phyloP scores from a whole-genome alignment of 179 eudicot species.

The Vitellaria paradoxa region DNA sequence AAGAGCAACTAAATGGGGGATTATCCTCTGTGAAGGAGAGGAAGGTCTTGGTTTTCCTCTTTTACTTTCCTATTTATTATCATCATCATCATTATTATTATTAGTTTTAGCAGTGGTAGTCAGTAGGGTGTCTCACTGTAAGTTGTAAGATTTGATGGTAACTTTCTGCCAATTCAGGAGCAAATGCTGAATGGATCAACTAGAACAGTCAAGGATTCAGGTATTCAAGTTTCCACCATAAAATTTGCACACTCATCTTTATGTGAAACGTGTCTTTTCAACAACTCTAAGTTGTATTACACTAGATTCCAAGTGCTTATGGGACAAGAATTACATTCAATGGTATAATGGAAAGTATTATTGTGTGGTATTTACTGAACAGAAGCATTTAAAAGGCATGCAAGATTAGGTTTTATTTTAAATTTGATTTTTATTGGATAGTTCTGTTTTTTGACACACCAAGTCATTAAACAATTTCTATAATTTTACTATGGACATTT shows the following conservation, averaged over 20 bases:
- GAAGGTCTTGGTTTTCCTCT: constrained; percentile 36
- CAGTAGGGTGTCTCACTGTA: background rate
- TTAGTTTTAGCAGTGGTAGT: background rate
- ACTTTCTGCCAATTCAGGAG: constrained; percentile 40
- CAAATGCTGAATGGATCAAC: constrained; percentile 49
- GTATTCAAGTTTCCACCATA: constrained; percentile 25
- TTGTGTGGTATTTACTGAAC: background rate
- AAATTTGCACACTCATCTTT: background rate
- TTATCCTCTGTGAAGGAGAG: constrained; percentile 52
- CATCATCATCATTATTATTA: background rate
- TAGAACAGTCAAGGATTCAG: constrained; percentile 47
- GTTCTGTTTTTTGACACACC: background rate
- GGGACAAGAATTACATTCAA: background rate
- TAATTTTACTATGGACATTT: background rate
- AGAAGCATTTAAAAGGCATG: background rate
- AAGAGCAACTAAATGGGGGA: constrained; percentile 54
- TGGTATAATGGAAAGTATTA: background rate
- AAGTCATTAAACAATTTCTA: background rate
- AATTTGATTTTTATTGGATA: background rate
- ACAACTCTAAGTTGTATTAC: background rate
- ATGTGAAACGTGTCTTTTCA: background rate
- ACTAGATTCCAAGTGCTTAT: background rate
- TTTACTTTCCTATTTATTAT: background rate
- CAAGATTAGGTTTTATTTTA: background rate
- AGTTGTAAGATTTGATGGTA: background rate